Evolutionary conservation across 768 basidiomycete genomes (phyloP).

Genomic region (Boletales sp.): DNA sequence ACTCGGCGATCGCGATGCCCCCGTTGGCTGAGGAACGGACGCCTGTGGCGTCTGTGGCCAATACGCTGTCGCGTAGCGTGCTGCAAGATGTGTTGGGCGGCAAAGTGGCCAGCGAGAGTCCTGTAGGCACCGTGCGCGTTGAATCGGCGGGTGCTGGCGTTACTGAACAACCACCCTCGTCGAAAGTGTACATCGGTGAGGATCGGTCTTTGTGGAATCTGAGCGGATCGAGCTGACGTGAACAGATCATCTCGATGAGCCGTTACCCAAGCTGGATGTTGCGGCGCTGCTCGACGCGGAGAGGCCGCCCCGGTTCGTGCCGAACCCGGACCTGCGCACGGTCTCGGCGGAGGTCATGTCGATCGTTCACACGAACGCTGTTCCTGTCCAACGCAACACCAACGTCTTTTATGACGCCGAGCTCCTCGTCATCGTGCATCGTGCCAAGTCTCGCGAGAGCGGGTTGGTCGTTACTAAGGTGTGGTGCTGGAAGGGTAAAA

Average conservation of each 20-base stretch:
- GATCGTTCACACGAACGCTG: slow-evolving; percentile 50
- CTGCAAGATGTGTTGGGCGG: slow-evolving; percentile 3
- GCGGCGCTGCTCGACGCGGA: slow-evolving; percentile 38
- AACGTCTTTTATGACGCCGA: slow-evolving; percentile 75
- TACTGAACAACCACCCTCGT: not conserved
- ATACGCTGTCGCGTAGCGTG: slow-evolving; percentile 43
- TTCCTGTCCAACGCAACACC: slow-evolving; percentile 40
- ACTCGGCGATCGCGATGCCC: slow-evolving; percentile 59
- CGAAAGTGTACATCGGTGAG: slow-evolving; percentile 35
- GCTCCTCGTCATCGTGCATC: slow-evolving; percentile 62
- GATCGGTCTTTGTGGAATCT: not conserved
- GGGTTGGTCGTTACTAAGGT: slow-evolving; percentile 67
- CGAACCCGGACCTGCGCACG: slow-evolving; percentile 40
- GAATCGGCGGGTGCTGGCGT: not conserved
- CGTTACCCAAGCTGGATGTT: slow-evolving; percentile 49
- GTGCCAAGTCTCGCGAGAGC: slow-evolving; percentile 59
- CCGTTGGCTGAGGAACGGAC: slow-evolving; percentile 67
- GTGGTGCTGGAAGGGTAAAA: slow-evolving; percentile 75
- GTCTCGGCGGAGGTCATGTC: slow-evolving; percentile 74
- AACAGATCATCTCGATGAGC: slow-evolving; percentile 39
- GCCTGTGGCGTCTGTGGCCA: slow-evolving; percentile 50
- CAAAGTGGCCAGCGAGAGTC: slow-evolving; percentile 10
- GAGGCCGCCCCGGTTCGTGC: slow-evolving; percentile 8
- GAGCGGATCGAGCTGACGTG: not conserved
- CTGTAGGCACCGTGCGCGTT: slow-evolving; percentile 7